A percentile compares a stretch with the other conserved stretches of the same genome.
Conservation (phyloP, 306 rosid species). For the Pterocarpus santalinus region DNA sequence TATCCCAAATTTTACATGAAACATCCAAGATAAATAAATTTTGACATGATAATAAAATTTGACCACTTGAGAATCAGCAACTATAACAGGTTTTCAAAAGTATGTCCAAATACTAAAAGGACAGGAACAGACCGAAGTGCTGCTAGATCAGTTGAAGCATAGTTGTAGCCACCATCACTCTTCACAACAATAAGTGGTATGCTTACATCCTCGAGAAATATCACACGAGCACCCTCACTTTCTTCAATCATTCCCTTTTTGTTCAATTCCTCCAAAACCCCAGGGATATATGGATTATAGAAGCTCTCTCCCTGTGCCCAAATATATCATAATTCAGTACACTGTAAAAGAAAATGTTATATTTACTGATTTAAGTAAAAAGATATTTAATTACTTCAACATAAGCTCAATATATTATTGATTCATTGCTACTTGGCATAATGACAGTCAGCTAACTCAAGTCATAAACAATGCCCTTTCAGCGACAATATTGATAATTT, state of each 20-base stretch:
- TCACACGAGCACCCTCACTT: slow-evolving; percentile 91
- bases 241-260: slow-evolving; percentile 78
- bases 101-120: not conserved
- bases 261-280: slow-evolving; percentile 71
- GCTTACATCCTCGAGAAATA: slow-evolving; percentile 71
- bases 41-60: slow-evolving; percentile 34
- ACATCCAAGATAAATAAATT: slow-evolving; percentile 6
- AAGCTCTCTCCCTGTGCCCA: slow-evolving; percentile 95
- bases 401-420: not conserved
- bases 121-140: slow-evolving; percentile 75
- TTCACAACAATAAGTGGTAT: slow-evolving; percentile 95
- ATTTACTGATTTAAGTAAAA: slow-evolving; percentile 34
- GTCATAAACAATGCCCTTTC: not conserved
- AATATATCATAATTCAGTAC: slow-evolving; percentile 38
- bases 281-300: slow-evolving; percentile 87
- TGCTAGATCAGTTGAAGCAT: slow-evolving; percentile 91
- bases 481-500: no score
- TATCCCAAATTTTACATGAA: slow-evolving; percentile 34
- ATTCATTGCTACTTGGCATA: slow-evolving; percentile 5
- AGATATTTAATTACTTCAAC: slow-evolving; percentile 19
- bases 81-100: slow-evolving; percentile 3
- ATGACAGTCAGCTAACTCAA: slow-evolving; percentile 10
- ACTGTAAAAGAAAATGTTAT: not conserved
- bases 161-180: slow-evolving; percentile 97
- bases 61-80: slow-evolving; percentile 17